These are phyloP conservation scores for Conoideocrella luteorostrata DNA, from an alignment of 2,329 filamentous ascomycete genomes.

Conservation along the genomic window DNA sequence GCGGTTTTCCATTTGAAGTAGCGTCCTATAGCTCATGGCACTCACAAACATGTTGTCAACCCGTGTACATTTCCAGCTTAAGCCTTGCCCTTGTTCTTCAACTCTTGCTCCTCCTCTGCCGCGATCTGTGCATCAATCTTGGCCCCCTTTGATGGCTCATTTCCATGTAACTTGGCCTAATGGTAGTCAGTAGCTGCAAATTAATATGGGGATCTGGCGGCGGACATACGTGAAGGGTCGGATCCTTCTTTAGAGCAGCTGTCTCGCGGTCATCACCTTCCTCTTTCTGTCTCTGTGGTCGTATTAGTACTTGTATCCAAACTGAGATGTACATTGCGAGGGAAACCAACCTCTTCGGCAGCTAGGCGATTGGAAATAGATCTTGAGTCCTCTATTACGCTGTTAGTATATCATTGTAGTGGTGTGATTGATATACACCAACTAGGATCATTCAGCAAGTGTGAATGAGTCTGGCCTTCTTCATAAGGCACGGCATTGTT, in stretches of 20 bases:
- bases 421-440: slow-evolving; percentile 21
- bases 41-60: too few relatives aligned
- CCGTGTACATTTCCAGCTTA: slow-evolving; percentile 1
- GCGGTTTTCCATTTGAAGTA: too few relatives aligned
- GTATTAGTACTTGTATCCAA: slow-evolving; percentile 8
- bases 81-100: slow-evolving; percentile 50
- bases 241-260: slow-evolving; percentile 47
- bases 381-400: slow-evolving; percentile 57
- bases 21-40: background rate
- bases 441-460: slow-evolving; percentile 68
- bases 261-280: slow-evolving; percentile 39
- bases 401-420: background rate
- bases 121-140: slow-evolving; percentile 64
- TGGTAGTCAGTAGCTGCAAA: slow-evolving; percentile 1
- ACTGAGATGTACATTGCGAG: background rate
- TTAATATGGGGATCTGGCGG: too few relatives aligned
- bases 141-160: slow-evolving; percentile 66
- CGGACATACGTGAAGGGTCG: slow-evolving; percentile 48
- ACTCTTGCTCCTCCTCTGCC: slow-evolving; percentile 59
- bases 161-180: slow-evolving; percentile 60
- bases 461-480: slow-evolving; percentile 65
- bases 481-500: slow-evolving; percentile 55
- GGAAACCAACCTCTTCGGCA: slow-evolving; percentile 47
- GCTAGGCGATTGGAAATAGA: slow-evolving; percentile 66
- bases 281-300: slow-evolving; percentile 29